These are phyloP conservation scores for Eimeria maxima DNA, from an alignment of 169 alveolate genomes.

Conservation along the genomic window DNA sequence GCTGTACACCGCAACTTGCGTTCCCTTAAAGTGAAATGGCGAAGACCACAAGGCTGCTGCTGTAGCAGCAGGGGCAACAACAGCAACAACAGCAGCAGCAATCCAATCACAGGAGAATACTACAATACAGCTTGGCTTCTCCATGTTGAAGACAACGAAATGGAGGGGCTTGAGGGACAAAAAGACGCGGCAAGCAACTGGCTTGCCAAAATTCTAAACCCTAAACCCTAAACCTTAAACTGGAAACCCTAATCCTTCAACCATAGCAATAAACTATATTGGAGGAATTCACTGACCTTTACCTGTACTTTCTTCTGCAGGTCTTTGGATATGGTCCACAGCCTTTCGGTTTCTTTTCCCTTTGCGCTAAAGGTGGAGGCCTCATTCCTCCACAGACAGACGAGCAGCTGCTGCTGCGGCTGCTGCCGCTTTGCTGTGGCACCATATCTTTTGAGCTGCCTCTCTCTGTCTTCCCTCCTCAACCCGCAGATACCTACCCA, in stretches of 20 bases:
- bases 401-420: constrained; percentile 27
- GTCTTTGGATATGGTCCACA: constrained; percentile 39
- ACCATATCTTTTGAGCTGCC: constrained; percentile 24
- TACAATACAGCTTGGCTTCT: constrained; percentile 53
- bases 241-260: neutral
- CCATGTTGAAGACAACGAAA: constrained; percentile 3
- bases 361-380: neutral
- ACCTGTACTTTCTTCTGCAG: neutral
- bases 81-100: neutral
- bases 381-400: neutral
- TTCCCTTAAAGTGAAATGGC: constrained; percentile 21
- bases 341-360: constrained; percentile 55
- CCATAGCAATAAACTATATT: neutral
- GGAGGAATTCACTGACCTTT: neutral
- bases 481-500: neutral
- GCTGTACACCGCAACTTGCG: constrained; percentile 9
- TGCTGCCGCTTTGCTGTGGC: constrained; percentile 75
- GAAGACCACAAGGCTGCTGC: neutral
- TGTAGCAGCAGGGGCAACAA: constrained; percentile 3
- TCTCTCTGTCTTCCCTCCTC: constrained; percentile 37
- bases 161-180: constrained; percentile 13
- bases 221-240: constrained; percentile 5
- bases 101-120: neutral
- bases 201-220: neutral
- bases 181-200: constrained; percentile 39